Evolutionary conservation across 2,329 filamentous ascomycete genomes (phyloP).

Genomic region (Exophiala lecanii-corni): DNA sequence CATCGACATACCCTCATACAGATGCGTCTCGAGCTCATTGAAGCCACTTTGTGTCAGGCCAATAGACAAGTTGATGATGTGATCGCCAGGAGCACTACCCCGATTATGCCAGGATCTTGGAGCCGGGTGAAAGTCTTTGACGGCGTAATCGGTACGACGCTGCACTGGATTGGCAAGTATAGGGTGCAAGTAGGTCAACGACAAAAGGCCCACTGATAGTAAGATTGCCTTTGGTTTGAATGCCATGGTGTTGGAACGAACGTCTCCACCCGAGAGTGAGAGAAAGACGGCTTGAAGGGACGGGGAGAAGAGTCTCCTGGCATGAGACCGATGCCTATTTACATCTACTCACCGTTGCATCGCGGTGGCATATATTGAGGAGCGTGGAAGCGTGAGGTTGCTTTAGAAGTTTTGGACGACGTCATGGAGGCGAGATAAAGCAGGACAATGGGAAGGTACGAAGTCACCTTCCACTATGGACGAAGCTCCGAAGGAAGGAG

Average conservation of each 20-base stretch:
- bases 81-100: constrained; percentile 43
- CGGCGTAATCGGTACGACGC: constrained; percentile 40
- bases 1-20: constrained; percentile 16
- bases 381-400: neutral
- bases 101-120: constrained; percentile 49
- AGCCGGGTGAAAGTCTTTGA: constrained; percentile 54
- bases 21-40: constrained; percentile 20
- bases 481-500: constrained; percentile 7
- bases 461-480: constrained; percentile 10
- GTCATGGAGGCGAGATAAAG: constrained; percentile 5
- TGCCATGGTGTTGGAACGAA: constrained; percentile 4
- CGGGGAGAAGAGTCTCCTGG: neutral
- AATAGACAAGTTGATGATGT: constrained; percentile 53
- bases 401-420: neutral
- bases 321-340: neutral
- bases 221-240: constrained; percentile 6
- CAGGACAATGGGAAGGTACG: neutral
- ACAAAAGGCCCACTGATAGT: constrained; percentile 7
- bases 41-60: constrained; percentile 46
- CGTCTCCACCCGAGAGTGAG: neutral
- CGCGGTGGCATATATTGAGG: neutral
- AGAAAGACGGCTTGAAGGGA: neutral
- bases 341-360: neutral
- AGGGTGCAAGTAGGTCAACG: constrained; percentile 16
- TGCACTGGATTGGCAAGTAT: constrained; percentile 13